Conservation (phyloP, 1,284 basidiomycete species). For the Somion occarium region DNA sequence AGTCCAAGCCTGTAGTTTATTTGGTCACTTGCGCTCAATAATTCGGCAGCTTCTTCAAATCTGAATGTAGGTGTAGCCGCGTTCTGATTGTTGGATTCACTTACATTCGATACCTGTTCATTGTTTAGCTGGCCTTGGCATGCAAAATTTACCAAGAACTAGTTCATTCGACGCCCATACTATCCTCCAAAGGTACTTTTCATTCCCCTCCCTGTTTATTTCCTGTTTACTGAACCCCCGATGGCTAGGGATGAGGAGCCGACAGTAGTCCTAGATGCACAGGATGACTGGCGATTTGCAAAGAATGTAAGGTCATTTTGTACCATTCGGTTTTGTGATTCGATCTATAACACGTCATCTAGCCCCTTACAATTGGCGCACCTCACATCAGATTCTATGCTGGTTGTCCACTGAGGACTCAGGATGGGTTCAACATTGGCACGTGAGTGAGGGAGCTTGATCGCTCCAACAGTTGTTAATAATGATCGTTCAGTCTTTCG, state of each 20-base stretch:
- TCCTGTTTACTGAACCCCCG: too few species aligned
- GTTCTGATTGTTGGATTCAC: neutral
- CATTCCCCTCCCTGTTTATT: too few species aligned
- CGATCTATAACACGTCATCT: constrained; percentile 10
- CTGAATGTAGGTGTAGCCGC: constrained; percentile 52
- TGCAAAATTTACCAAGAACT: constrained; percentile 50
- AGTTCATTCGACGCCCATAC: constrained; percentile 81
- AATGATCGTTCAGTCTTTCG: constrained; percentile 52
- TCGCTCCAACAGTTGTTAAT: neutral
- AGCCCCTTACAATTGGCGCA: constrained; percentile 71
- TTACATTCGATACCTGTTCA: neutral
- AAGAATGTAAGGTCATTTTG: constrained; percentile 51
- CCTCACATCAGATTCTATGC: constrained; percentile 88
- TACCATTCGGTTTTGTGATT: constrained; percentile 6
- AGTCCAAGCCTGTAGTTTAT: constrained; percentile 15
- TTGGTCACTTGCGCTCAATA: neutral
- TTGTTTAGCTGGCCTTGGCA: constrained; percentile 55
- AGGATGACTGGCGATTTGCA: constrained; percentile 84
- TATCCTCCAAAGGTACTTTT: constrained; percentile 72
- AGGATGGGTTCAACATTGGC: constrained; percentile 89
- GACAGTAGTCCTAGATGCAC: constrained; percentile 78
- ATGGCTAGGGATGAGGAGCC: constrained; percentile 82
- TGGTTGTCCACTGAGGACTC: constrained; percentile 83
- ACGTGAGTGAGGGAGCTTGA: constrained; percentile 40
- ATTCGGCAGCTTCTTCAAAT: constrained; percentile 71